These are phyloP conservation scores for Phaffomyces opuntiae DNA, from an alignment of 805 yeast species.

Conservation along the genomic window DNA sequence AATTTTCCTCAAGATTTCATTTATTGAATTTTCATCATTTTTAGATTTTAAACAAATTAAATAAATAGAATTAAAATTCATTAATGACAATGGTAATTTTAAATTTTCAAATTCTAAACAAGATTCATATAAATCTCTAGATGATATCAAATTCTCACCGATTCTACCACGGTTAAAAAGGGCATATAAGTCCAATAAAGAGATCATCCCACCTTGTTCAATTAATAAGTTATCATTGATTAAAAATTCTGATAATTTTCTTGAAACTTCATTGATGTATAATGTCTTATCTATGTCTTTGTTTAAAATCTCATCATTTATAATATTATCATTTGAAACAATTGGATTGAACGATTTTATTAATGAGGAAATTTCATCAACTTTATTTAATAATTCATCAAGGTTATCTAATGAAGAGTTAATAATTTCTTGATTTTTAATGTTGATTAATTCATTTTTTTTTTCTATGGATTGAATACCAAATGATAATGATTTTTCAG, in stretches of 20 bases:
- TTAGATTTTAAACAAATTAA: constrained; percentile 36
- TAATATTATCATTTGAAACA: background rate
- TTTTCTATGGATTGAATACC: constrained; percentile 72
- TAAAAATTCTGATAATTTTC: constrained; percentile 73
- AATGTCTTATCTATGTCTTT: background rate
- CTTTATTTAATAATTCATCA: constrained; percentile 69
- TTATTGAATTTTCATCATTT: constrained; percentile 23
- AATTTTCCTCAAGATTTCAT: constrained; percentile 21
- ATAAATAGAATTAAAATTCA: constrained; percentile 29
- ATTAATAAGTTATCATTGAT: constrained; percentile 36
- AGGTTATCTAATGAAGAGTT: constrained; percentile 69
- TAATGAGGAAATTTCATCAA: constrained; percentile 59
- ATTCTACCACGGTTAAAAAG: constrained; percentile 59
- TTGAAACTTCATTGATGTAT: constrained; percentile 54
- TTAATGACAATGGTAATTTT: constrained; percentile 47
- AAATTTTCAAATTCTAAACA: constrained; percentile 49
- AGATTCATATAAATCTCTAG: constrained; percentile 60
- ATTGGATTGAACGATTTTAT: constrained; percentile 31
- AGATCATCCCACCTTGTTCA: constrained; percentile 50
- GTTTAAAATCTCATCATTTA: background rate
- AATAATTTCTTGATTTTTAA: constrained; percentile 53
- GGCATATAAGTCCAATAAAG: constrained; percentile 57
- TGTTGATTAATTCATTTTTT: constrained; percentile 44
- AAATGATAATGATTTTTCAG: constrained; percentile 25
- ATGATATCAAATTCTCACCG: constrained; percentile 60